Conservation (phyloP, 495 filamentous ascomycete genomes). For the Echria macrotheca region DNA sequence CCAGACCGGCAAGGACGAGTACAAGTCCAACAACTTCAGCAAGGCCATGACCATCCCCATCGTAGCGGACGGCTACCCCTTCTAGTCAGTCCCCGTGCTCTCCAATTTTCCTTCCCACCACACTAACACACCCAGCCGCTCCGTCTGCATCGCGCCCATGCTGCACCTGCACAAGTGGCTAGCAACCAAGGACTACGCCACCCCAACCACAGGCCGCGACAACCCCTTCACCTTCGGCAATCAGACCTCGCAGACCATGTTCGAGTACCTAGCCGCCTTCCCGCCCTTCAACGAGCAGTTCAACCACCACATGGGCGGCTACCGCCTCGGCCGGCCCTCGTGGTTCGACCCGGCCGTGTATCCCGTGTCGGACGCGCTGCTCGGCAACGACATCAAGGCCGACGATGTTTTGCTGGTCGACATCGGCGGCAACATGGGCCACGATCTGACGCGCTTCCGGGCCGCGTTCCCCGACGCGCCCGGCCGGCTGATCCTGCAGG, state of each 20-base stretch:
- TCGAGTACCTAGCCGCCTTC: conserved; percentile 23
- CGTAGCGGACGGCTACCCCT: conserved; percentile 23
- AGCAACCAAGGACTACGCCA: conserved; percentile 20
- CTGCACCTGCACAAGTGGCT: conserved; percentile 18
- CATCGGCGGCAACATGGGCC: conserved; percentile 46
- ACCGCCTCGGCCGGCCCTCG: conserved; percentile 41
- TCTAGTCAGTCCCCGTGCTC: conserved; percentile 25
- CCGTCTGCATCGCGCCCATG: conserved; percentile 15
- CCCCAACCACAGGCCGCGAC: conserved; percentile 22
- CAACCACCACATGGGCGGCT: conserved; percentile 49
- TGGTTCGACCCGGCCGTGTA: conserved; percentile 51
- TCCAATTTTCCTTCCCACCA: conserved; percentile 9
- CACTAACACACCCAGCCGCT: conserved; percentile 16
- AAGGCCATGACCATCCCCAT: conserved; percentile 32
- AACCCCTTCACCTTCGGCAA: conserved; percentile 28
- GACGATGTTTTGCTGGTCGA: conserved; percentile 46
- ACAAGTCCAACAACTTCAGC: conserved; percentile 40
- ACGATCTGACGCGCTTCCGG: conserved; percentile 45
- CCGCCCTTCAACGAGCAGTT: conserved; percentile 32
- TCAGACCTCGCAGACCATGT: conserved; percentile 24
- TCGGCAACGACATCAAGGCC: conserved; percentile 25
- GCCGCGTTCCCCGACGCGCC: conserved; percentile 32
- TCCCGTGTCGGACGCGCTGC: conserved; percentile 38
- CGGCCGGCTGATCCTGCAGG: conserved; percentile 46
- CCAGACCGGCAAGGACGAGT: conserved; percentile 41